A percentile compares a stretch with the other conserved stretches of the same genome.
These are phyloP conservation scores for Dactylorhiza incarnata DNA, from an alignment of 106 monocot genomes.

Conservation along the genomic window DNA sequence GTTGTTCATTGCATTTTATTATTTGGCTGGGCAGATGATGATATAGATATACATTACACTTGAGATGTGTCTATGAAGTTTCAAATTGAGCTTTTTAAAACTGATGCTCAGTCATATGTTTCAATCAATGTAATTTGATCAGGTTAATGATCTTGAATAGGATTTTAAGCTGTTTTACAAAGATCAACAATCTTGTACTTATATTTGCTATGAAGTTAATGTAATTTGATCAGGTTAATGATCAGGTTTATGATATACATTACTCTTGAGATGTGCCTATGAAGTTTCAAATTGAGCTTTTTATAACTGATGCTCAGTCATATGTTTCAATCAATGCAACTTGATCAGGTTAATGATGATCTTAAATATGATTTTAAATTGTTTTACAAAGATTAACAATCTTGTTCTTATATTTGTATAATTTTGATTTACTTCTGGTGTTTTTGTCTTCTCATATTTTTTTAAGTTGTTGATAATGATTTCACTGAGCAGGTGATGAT, in stretches of 20 bases:
- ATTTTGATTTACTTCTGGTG: not conserved
- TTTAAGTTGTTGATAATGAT: not conserved
- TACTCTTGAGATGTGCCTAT: not conserved
- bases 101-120: conserved; percentile 5
- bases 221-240: not conserved
- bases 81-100: conserved; percentile 6
- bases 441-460: not conserved
- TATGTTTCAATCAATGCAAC: no score
- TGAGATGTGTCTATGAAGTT: not conserved
- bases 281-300: conserved; percentile 4
- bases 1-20: not conserved
- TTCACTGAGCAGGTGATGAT: not conserved
- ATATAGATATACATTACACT: not conserved
- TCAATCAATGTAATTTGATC: no score
- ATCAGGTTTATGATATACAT: not conserved
- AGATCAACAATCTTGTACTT: no score
- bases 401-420: no score
- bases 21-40: conserved; percentile 5
- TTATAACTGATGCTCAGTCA: conserved; percentile 8
- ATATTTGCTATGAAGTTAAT: not conserved
- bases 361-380: no score
- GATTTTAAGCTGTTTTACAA: no score
- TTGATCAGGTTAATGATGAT: no score
- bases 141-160: no score
- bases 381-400: no score